Evolutionary conservation across 169 alveolate species (phyloP), one percentile per base, ranked within the genome.

Genomic region (Plasmodium malariae): DNA sequence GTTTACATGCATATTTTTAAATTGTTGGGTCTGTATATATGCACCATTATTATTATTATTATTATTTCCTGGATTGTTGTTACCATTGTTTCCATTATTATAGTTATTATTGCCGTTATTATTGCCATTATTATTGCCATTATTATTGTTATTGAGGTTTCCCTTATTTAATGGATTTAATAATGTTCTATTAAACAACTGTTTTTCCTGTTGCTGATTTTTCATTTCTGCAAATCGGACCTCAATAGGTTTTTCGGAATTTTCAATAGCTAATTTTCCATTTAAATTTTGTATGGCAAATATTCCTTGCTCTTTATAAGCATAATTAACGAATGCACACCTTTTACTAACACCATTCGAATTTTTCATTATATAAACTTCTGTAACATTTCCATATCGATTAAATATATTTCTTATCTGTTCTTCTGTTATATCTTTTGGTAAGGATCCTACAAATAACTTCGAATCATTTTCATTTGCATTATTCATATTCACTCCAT

Each of bases 361-460:
- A 88, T 96, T 98, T 83, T 95, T 85, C 96, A 96, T 93, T 19
- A 96, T 78, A 87, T 94, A 95, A n/a, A 95, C 96, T 59, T 96
- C 98, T 26, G 95, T 95, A 21, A 95, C 92, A n/a, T 92, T 74
- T 36, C 98, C 98, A 92, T 88, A 96, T 49, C 95, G 92, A 28
- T 85, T 89, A 71, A 96, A 96, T 24, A 96, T 26, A 24, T 92
- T 90, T 63, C 94, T 88, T 40, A 96, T 65, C 70, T 94, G 93
- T 30, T 94, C 97, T 76, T 96, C 98, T 2, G 93, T 83, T 48
- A 94, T 92, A 19, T 91, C 90, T 59, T 93, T 95, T 19, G 98
- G 98, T 49, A 96, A 89, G 60, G 97, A 93, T 3, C 98, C 98
- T 24, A 96, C 98, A 83, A 96, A 96, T 71, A 96, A 86, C 90